Percentiles rank a stretch among this genome's conserved stretches.
Conservation (phyloP, 169 alveolate species). For the Perkinsus marinus region DNA sequence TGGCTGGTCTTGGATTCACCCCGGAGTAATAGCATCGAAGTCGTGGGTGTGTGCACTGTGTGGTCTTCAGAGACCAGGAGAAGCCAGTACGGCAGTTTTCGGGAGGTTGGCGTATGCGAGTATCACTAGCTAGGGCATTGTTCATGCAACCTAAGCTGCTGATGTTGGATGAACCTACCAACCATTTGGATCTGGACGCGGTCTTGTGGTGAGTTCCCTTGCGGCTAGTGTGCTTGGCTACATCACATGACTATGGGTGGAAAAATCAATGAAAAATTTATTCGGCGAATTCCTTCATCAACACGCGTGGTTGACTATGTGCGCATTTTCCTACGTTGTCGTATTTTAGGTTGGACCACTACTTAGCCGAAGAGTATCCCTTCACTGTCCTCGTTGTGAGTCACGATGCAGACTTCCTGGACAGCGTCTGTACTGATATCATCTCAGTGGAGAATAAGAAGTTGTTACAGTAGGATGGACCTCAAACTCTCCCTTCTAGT, state of each 20-base stretch:
- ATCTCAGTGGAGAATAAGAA: slow-evolving; percentile 69
- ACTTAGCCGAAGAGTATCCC: slow-evolving; percentile 28
- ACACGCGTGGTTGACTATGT: too few species aligned
- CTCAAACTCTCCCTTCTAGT: slow-evolving; percentile 43
- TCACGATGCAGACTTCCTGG: slow-evolving; percentile 89
- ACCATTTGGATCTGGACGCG: slow-evolving; percentile 93
- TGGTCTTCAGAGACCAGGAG: neutral
- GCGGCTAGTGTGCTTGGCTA: neutral
- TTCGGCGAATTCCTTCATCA: too few species aligned
- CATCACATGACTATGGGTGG: too few species aligned
- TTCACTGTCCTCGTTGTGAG: slow-evolving; percentile 81
- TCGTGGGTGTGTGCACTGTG: too few species aligned
- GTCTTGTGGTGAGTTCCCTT: slow-evolving; percentile 37
- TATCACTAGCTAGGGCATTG: slow-evolving; percentile 53
- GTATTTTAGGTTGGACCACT: slow-evolving; percentile 13
- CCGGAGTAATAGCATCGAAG: neutral
- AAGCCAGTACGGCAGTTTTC: slow-evolving; percentile 41
- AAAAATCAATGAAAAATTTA: too few species aligned
- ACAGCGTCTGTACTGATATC: slow-evolving; percentile 77
- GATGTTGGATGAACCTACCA: slow-evolving; percentile 90
- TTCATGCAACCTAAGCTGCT: slow-evolving; percentile 82
- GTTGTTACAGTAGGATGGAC: slow-evolving; percentile 66
- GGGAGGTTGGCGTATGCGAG: slow-evolving; percentile 62
- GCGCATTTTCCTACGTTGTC: too few species aligned
- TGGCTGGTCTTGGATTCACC: slow-evolving; percentile 5